A percentile compares a stretch with the other conserved stretches of the same genome.
Evolutionary conservation across 805 yeast species (phyloP).

Genomic region (Wickerhamomyces strasburgensis): DNA sequence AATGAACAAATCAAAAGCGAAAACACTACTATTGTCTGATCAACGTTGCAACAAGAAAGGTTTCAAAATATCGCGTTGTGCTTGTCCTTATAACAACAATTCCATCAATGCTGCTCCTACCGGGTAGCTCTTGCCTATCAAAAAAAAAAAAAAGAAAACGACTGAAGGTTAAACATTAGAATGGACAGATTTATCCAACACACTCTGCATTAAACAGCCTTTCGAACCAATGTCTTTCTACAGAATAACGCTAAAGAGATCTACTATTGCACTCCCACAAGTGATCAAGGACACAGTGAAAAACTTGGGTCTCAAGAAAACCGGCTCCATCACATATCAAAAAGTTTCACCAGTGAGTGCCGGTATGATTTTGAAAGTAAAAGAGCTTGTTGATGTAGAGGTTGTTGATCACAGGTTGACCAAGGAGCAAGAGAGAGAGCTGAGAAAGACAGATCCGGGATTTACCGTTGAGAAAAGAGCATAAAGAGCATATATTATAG

Average conservation of each 20-base stretch:
- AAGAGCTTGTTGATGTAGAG: conserved; percentile 82
- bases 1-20: no score
- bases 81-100: no score
- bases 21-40: no score
- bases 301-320: conserved; percentile 68
- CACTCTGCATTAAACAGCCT: no score
- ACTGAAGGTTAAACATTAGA: no score
- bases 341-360: conserved; percentile 74
- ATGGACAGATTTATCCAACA: no score
- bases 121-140: no score
- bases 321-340: conserved; percentile 73
- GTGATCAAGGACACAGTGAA: conserved; percentile 57
- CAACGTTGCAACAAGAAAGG: no score
- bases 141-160: no score
- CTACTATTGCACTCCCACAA: conserved; percentile 82
- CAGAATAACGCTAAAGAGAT: conserved; percentile 72
- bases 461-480: conserved; percentile 39
- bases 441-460: conserved; percentile 60
- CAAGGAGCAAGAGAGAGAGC: conserved; percentile 44
- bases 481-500: background rate
- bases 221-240: conserved; percentile 48
- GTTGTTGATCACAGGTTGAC: conserved; percentile 52
- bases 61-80: no score
- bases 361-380: conserved; percentile 75
- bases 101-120: no score